Conservation (phyloP, 1,284 basidiomycete genomes). For the Lignosus rhinocerotis region DNA sequence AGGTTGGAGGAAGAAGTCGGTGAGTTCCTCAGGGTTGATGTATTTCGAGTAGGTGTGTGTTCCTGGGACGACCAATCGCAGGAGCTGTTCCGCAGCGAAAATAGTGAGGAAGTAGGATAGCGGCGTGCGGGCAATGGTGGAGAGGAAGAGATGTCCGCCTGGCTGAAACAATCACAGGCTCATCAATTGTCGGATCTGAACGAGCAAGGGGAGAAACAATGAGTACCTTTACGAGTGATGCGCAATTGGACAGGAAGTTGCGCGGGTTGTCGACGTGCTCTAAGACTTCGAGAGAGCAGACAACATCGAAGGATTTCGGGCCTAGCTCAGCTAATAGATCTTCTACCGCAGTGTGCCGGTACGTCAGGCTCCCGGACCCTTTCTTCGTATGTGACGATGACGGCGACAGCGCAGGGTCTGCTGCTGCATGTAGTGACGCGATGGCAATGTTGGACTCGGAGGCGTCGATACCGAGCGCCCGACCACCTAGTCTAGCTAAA, state of each 20-base stretch:
- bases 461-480: constrained; percentile 89
- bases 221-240: constrained; percentile 81
- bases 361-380: constrained; percentile 52
- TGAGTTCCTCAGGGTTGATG: constrained; percentile 87
- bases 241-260: constrained; percentile 80
- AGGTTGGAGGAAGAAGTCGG: constrained; percentile 75
- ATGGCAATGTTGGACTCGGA: constrained; percentile 86
- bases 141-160: constrained; percentile 93
- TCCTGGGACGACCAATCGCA: constrained; percentile 83
- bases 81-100: constrained; percentile 83
- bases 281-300: constrained; percentile 97
- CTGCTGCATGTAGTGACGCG: constrained; percentile 80
- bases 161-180: constrained; percentile 54
- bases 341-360: constrained; percentile 84
- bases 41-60: constrained; percentile 95
- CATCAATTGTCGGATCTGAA: too few species aligned
- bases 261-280: constrained; percentile 96
- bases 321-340: constrained; percentile 52
- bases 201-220: neutral
- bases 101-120: constrained; percentile 91
- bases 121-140: constrained; percentile 94
- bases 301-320: constrained; percentile 79
- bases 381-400: constrained; percentile 21
- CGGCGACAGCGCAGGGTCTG: constrained; percentile 63
- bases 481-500: constrained; percentile 85